Base-by-base conservation (phyloP, 2,329 filamentous ascomycete genomes). In the Ophiostoma novo-ulmi region DNA sequence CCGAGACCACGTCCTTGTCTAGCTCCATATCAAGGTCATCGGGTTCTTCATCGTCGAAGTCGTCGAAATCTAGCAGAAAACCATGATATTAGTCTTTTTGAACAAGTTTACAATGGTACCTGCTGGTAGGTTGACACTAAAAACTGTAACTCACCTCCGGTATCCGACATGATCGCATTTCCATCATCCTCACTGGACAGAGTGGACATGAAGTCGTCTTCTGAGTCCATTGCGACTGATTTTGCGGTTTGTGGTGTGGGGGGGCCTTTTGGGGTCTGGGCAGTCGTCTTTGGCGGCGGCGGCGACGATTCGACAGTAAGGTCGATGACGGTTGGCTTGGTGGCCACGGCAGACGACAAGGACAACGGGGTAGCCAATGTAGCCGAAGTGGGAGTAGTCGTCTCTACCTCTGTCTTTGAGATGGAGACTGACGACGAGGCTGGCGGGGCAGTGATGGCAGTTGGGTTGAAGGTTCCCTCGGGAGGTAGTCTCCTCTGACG, bases 201-300 rank as follows among this genome's bases (percentile, higher is more conserved):
- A 77, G 89, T 88, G 76, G 91, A 96, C 86, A 95, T 91, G 80
- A 94, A 94, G 72, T 97, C 94, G 77, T 97, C 93, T 76, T 98
- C 94, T 10, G 94, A 97, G 82, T 97, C 93, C 94, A 97, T 97
- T 74, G 83, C 87, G 79, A 82, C 82, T 69, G 81, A 84, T 31
- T 78, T 77, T n/a, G 79, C 82, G 67, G 87, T 89, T 72, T 75
- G 73, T 4, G 73, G 73, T 10, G 73, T 72, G 0, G 72, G 73
- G 0, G 74, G 73, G 17, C 72, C 73, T 52, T 71, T 71, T 26
- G 70, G 72, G 1, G 44, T 41, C 39, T 52, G 36, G 14, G 66
- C 22, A 1, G 61, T n/a, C 14, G 38, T 22, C 20, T 41, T 20
- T 17, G 68, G 39, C 14, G 66, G 63, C 1, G 48, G 52, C 13